Conservation (phyloP, 768 basidiomycete species). For the Trametes cingulata region DNA sequence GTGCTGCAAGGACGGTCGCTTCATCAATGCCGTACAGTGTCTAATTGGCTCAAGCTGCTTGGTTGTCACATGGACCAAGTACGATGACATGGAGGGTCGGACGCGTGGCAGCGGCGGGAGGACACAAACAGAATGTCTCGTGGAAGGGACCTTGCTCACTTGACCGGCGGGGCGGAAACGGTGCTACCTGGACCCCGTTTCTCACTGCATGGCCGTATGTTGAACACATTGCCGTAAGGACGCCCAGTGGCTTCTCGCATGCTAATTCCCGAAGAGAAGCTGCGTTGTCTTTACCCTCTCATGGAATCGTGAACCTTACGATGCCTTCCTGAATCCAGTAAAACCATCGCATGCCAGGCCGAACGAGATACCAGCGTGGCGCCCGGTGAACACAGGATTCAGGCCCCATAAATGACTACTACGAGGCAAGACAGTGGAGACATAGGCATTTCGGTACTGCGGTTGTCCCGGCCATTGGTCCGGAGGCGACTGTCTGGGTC, state of each 20-base stretch:
- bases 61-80: slow-evolving; percentile 16
- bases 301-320: slow-evolving; percentile 17
- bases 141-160: slow-evolving; percentile 2
- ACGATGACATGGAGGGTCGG: slow-evolving; percentile 8
- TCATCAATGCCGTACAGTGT: slow-evolving; percentile 9
- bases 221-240: slow-evolving; percentile 17
- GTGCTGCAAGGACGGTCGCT: not conserved
- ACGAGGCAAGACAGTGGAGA: slow-evolving; percentile 5
- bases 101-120: slow-evolving; percentile 13
- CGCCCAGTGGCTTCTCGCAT: slow-evolving; percentile 10
- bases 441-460: not conserved
- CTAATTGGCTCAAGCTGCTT: slow-evolving; percentile 12
- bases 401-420: slow-evolving; percentile 5
- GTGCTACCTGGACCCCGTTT: slow-evolving; percentile 12
- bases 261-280: slow-evolving; percentile 20
- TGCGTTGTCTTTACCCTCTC: slow-evolving; percentile 9
- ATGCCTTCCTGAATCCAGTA: slow-evolving; percentile 7
- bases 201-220: slow-evolving; percentile 10
- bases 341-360: slow-evolving; percentile 7
- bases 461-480: not conserved
- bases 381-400: slow-evolving; percentile 12
- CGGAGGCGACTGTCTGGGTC: not conserved
- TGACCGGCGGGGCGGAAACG: slow-evolving; percentile 1
- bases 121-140: not conserved
- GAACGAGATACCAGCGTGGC: slow-evolving; percentile 8